These are phyloP conservation scores for Tylopilus vinaceipallidus DNA, from an alignment of 768 basidiomycete genomes.

Conservation along the genomic window DNA sequence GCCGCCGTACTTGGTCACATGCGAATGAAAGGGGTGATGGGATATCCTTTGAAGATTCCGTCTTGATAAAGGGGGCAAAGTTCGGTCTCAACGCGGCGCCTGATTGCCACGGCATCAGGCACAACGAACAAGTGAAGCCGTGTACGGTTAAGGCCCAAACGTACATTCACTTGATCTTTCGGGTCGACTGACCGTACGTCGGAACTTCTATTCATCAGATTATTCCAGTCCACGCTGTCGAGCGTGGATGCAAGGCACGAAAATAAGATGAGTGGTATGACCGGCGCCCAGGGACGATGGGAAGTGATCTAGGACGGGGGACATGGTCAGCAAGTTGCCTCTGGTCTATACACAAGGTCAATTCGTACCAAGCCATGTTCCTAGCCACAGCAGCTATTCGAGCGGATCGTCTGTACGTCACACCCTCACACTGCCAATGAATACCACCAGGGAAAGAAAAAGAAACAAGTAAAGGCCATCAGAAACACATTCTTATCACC, in stretches of 20 bases:
- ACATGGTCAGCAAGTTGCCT: constrained; percentile 2
- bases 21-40: background rate
- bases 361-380: constrained; percentile 16
- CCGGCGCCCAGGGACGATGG: background rate
- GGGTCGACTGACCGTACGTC: background rate
- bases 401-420: background rate
- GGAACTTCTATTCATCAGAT: constrained; percentile 11
- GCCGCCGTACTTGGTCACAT: background rate
- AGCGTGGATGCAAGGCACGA: background rate
- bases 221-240: constrained; percentile 4
- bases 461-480: constrained; percentile 3
- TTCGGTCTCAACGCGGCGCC: background rate
- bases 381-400: background rate
- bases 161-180: constrained; percentile 1
- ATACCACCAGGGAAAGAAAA: constrained; percentile 3
- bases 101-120: background rate
- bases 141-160: background rate
- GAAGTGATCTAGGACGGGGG: constrained; percentile 5
- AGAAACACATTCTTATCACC: constrained; percentile 4
- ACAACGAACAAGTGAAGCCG: background rate
- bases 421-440: background rate
- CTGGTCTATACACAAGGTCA: background rate
- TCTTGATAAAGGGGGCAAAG: background rate
- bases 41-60: background rate
- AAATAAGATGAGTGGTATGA: background rate